Evolutionary conservation across 331 rosid genomes (phyloP), one percentile per base, ranked within the genome.

Genomic region (Quercus lobata): DNA sequence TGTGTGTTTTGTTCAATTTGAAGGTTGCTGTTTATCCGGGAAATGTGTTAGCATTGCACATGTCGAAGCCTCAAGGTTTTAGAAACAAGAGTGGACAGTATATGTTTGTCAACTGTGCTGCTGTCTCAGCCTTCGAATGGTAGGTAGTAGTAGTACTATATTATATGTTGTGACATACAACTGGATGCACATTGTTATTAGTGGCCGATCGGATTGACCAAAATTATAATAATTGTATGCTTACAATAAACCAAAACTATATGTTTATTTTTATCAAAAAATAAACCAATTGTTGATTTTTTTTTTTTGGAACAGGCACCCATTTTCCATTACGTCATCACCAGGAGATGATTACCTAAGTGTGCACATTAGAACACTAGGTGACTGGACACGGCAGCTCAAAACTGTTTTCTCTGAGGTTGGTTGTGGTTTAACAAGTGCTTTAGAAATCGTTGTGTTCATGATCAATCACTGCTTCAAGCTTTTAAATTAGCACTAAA

Each of bases 1-100:
- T 74, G 16, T 70, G 55, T 10, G 52, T 34, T 57, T 63, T 44
- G 32, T 22, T 78, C 46, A 74, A 72, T 4, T 73, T 75, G 79
- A 73, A 93, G 98, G 98, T 94, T 84, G 98, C 97, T 75, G 93
- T 92, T 49, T 94, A 94, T 82, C 96, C 98, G 4, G 98, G 98
- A 71, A 94, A 92, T 80, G 98, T 94, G 30, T 78, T 94, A 83
- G 78, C 91, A 56, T 82, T 94, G 83, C 90, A 90, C 81, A 83
- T 92, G 97, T 89, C 98, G 3, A 92, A 90, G 85, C 98, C 98
- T 19, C 93, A 90, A 71, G 97, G 96, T 3, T 92, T 94, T 84
- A 90, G 85, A 74, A 88, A 94, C 87, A 88, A 82, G 80, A 92
- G 98, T 73, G 98, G 98, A 27, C 98, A 94, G 79, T 94, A 94